A percentile compares a stretch with the other conserved stretches of the same genome.
Evolutionary conservation across 1,284 basidiomycete genomes (phyloP).

Genomic region (Irpex rosettiformis): DNA sequence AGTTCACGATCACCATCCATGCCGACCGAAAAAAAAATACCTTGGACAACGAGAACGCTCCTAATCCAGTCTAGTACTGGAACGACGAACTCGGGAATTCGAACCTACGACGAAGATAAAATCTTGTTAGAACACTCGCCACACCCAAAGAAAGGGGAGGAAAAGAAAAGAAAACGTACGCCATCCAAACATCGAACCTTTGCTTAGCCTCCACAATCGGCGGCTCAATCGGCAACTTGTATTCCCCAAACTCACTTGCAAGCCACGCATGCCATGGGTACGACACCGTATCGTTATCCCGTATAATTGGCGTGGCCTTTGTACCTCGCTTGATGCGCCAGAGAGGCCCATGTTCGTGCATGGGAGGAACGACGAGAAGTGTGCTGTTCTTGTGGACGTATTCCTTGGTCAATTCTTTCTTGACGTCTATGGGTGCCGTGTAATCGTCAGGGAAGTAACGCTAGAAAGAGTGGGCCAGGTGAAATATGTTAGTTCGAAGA

Average conservation of each 20-base stretch:
- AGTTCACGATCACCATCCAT: too few relatives aligned
- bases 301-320: constrained; percentile 21
- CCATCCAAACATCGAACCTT: background rate
- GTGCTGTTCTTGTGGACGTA: constrained; percentile 12
- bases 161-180: background rate
- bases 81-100: background rate
- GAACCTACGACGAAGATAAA: background rate
- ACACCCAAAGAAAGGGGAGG: background rate
- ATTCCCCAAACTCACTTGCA: background rate
- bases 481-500: constrained; percentile 4
- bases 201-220: background rate
- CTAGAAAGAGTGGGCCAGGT: background rate
- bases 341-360: constrained; percentile 30
- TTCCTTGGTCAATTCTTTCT: background rate
- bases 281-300: constrained; percentile 26
- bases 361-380: constrained; percentile 22
- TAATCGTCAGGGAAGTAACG: background rate
- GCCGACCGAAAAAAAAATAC: too few relatives aligned
- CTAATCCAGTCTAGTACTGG: constrained; percentile 1
- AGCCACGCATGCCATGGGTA: constrained; percentile 29
- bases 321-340: constrained; percentile 21
- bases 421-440: background rate
- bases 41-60: too few relatives aligned
- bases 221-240: background rate
- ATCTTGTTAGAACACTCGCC: background rate